Evolutionary conservation across 2,329 filamentous ascomycete genomes (phyloP), one percentile per base, ranked within the genome.

Genomic region (Aspergillus ochraceus): DNA sequence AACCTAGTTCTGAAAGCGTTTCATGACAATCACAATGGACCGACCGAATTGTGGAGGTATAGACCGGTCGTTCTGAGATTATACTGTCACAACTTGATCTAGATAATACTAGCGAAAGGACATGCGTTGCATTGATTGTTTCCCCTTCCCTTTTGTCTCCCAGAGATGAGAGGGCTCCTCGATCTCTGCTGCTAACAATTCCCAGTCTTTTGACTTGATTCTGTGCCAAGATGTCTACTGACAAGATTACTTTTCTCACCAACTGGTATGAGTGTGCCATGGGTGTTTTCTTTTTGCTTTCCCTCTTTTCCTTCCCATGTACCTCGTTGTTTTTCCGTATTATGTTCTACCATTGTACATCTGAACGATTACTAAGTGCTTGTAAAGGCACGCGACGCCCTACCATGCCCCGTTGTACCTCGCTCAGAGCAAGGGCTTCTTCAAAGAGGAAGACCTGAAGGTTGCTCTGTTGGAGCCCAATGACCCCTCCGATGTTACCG

Each of bases 41-140:
- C 65, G 68, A 69, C 66, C 66, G 68, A 65, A 46, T 19, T 19
- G 47, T 42, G 36, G 29, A 29, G 47, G 24, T 30, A 52, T 46
- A 32, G 45, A 32, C 58, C 62, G 68, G 65, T 72, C 71, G 81
- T 80, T 88, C 87, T 90, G 87, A 90, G 87, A 90, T 84, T 79
- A 89, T 88, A 90, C 88, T 88, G 87, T 83, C 79, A 80, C 83
- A 90, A 91, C 88, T 91, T 91, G 88, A 90, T 90, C 88, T 90
- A 87, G 86, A 88, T 88, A 90, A 90, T 90, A 84, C 88, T 88
- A 90, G 89, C 89, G 89, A 88, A 91, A 91, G 89, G 86, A 91
- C 86, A 88, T 91, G 89, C 89, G 89, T 88, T 85, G 86, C 86
- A 83, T 79, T 74, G 70, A 76, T 71, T 73, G 68, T 70, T 65